Base-by-base conservation (phyloP, 768 basidiomycete genomes). In the Coprinopsis cinerea region DNA sequence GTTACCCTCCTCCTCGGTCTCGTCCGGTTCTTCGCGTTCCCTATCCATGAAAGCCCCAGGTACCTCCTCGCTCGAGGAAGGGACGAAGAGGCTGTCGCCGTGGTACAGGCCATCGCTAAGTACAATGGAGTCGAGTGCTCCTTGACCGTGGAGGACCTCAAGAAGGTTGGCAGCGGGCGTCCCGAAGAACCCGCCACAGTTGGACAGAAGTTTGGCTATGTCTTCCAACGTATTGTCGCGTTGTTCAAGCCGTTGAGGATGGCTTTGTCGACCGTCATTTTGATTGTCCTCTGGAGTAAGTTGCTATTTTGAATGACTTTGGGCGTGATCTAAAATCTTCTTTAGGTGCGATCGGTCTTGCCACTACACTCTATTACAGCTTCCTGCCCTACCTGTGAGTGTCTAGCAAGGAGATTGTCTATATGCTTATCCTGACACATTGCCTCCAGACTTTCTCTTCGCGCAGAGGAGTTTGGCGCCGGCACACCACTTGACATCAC, bases 1-100 rank as follows among this genome's bases (percentile, higher is more conserved):
- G 59, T 88, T 26, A 86, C 84, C 67, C 67, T 88, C 48, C 15
- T 81, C 32, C 67, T 85, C 37, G 86, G 78, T 71, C 55, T 69
- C 11, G 60, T 84, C 20, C 82, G 83, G 20, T 82, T 83, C 67
- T 78, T 83, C 65, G 61, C 79, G 47, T 87, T 88, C 70, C 65
- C 77, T 41, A 71, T 88, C 6, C 70, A 81, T 48, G 85, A 88
- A 61, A 81, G 79, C 51, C 86, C 86, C 0, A 83, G 84, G 53
- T 88, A 76, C 59, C 76, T 85, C 36, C 82, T 87, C 71, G 80
- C 82, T 6, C 76, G 79, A 51, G 86, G 86, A 10, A 64, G 65
- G 34, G 85, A 86, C 54, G 74, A 72, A 18, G 68, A 75, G n/a
- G 86, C 85, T 0, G 82, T 88, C 2, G 72, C 73, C 15, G 66